These are phyloP conservation scores for Colletotrichum sp. DNA, from an alignment of 2,329 filamentous ascomycete species.

Conservation along the genomic window DNA sequence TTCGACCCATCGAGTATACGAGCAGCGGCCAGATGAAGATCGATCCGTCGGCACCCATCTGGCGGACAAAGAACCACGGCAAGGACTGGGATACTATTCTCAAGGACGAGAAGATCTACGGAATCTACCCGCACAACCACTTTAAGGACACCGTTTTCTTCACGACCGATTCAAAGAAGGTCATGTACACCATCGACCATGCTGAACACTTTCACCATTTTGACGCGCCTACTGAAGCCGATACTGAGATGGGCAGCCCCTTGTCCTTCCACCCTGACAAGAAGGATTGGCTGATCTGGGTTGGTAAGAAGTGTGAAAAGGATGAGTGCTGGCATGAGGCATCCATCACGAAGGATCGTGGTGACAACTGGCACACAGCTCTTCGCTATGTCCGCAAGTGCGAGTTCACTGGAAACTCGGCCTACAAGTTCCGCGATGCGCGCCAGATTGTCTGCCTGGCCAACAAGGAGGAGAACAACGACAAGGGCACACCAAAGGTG, in stretches of 20 bases:
- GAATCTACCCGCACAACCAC: constrained; percentile 79
- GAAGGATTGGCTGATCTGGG: constrained; percentile 92
- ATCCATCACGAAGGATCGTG: constrained; percentile 79
- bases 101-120: constrained; percentile 70
- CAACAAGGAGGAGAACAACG: constrained; percentile 66
- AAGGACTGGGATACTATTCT: constrained; percentile 81
- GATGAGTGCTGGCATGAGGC: constrained; percentile 74
- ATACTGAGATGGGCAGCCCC: constrained; percentile 38
- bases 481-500: constrained; percentile 66
- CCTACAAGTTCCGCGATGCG: constrained; percentile 56
- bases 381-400: constrained; percentile 80
- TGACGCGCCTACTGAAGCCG: constrained; percentile 64
- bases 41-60: constrained; percentile 61
- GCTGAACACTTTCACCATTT: constrained; percentile 78
- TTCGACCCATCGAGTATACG: constrained; percentile 48
- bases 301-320: constrained; percentile 73
- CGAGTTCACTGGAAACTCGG: constrained; percentile 78
- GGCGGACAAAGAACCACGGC: constrained; percentile 83
- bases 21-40: constrained; percentile 32
- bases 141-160: constrained; percentile 89
- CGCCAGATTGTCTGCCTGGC: constrained; percentile 66
- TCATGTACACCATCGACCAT: constrained; percentile 83
- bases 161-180: constrained; percentile 68
- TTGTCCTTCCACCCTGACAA: constrained; percentile 84
- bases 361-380: constrained; percentile 78